phyloP scores from a whole-genome alignment of 148 eudicot genomes.

The Nepenthes mirabilis region DNA sequence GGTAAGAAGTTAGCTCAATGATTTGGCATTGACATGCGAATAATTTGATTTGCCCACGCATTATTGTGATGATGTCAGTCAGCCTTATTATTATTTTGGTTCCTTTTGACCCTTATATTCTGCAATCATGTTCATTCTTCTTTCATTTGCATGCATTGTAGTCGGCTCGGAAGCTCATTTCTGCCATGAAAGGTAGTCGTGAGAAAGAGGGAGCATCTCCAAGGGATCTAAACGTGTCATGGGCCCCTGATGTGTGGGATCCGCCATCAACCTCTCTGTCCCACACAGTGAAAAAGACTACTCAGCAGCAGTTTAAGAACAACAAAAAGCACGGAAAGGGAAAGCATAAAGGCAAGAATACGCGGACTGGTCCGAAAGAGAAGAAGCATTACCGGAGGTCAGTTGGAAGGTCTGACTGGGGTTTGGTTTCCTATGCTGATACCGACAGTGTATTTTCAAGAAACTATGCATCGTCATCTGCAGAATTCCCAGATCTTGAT shows the following conservation, averaged over 20 bases:
- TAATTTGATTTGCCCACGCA: too few species aligned
- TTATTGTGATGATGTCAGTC: too few species aligned
- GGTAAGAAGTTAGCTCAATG: too few species aligned
- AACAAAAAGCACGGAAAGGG: slow-evolving; percentile 51
- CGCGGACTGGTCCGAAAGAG: slow-evolving; percentile 39
- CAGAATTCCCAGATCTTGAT: slow-evolving; percentile 27
- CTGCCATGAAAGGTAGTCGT: slow-evolving; percentile 88
- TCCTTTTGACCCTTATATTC: neutral
- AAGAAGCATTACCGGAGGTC: slow-evolving; percentile 51
- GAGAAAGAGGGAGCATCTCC: slow-evolving; percentile 51
- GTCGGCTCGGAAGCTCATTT: slow-evolving; percentile 43
- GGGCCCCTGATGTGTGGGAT: slow-evolving; percentile 96
- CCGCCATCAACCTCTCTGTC: slow-evolving; percentile 62
- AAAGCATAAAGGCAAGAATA: slow-evolving; percentile 58
- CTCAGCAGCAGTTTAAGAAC: slow-evolving; percentile 28
- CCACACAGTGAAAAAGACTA: slow-evolving; percentile 35
- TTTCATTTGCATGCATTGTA: slow-evolving; percentile 10
- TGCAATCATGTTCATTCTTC: neutral
- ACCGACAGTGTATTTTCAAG: slow-evolving; percentile 14
- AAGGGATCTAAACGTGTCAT: slow-evolving; percentile 48
- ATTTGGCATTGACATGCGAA: too few species aligned
- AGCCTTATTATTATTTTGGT: too few species aligned
- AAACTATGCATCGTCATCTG: slow-evolving; percentile 14
- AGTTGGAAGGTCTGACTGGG: slow-evolving; percentile 22
- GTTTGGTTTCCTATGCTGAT: slow-evolving; percentile 17